A percentile compares a stretch with the other conserved stretches of the same genome.
Evolutionary conservation across 148 eudicot species (phyloP).

Genomic region (Chenopodium suecicum): DNA sequence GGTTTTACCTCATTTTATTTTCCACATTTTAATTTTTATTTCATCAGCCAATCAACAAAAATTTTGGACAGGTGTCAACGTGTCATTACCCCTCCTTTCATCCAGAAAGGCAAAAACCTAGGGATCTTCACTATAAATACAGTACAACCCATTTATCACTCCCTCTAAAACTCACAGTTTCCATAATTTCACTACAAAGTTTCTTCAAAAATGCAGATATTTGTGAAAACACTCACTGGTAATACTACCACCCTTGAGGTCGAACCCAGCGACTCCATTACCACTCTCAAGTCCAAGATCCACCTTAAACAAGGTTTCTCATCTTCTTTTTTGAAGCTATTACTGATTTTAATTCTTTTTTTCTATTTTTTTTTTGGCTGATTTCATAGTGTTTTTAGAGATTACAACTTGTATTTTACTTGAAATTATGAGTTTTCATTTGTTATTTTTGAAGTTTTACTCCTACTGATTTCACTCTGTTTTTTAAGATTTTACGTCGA

Average conservation of each 20-base stretch:
- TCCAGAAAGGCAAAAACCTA: neutral
- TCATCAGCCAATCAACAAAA: neutral
- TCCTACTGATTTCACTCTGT: neutral
- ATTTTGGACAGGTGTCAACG: neutral
- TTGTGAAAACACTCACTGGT: constrained; percentile 4
- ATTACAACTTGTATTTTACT: neutral
- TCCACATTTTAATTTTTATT: neutral
- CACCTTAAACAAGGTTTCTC: neutral
- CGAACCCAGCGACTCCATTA: neutral
- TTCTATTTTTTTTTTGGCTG: neutral
- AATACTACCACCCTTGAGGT: constrained; percentile 4
- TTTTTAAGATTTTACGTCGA: neutral
- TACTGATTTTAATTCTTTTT: too few relatives aligned
- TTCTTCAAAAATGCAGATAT: constrained; percentile 5
- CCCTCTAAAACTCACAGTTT: neutral
- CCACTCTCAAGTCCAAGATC: constrained; percentile 1
- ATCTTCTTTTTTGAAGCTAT: neutral
- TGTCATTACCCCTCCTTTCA: neutral
- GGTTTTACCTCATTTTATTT: neutral
- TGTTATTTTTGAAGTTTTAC: neutral
- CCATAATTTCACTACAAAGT: neutral
- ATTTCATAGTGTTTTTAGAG: neutral
- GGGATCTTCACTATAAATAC: neutral
- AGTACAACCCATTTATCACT: neutral
- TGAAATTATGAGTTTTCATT: neutral